phyloP scores from a whole-genome alignment of 169 alveolate species.

The Eimeria acervulina region DNA sequence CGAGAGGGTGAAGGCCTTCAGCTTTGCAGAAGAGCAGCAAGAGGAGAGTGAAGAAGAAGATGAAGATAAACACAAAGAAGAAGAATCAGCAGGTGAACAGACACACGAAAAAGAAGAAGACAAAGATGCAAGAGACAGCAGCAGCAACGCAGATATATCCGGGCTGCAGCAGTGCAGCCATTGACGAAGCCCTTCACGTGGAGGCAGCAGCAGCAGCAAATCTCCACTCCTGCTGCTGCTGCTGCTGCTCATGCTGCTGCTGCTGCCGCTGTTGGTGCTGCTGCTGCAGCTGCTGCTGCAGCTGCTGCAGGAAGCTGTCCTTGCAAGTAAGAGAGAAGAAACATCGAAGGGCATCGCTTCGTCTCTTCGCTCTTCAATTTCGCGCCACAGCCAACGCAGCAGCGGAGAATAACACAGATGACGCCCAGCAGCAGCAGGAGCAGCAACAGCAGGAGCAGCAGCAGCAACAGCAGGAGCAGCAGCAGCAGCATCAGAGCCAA shows the following conservation, averaged over 20 bases:
- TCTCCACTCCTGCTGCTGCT: neutral
- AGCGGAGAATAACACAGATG: slow-evolving; percentile 25
- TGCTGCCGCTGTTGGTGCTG: slow-evolving; percentile 21
- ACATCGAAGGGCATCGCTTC: slow-evolving; percentile 13
- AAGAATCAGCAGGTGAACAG: too few species aligned
- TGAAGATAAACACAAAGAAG: too few species aligned
- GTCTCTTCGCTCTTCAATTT: neutral
- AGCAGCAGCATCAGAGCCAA: neutral
- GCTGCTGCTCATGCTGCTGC: slow-evolving; percentile 21
- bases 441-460: neutral
- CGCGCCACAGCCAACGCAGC: slow-evolving; percentile 53
- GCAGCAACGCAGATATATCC: slow-evolving; percentile 6
- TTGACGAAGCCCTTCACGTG: neutral
- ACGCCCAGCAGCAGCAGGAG: neutral
- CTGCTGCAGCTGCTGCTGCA: neutral
- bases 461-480: neutral
- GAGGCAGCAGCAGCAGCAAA: neutral
- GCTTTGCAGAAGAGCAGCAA: neutral
- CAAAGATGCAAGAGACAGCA: slow-evolving; percentile 9
- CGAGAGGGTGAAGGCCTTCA: neutral
- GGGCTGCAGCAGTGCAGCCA: slow-evolving; percentile 35
- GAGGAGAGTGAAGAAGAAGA: too few species aligned
- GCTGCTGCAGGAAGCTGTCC: slow-evolving; percentile 15
- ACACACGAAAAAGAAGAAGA: neutral
- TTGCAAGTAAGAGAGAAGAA: neutral